Evolutionary conservation across 768 basidiomycete species (phyloP).

Genomic region (Rhodocollybia butyracea): DNA sequence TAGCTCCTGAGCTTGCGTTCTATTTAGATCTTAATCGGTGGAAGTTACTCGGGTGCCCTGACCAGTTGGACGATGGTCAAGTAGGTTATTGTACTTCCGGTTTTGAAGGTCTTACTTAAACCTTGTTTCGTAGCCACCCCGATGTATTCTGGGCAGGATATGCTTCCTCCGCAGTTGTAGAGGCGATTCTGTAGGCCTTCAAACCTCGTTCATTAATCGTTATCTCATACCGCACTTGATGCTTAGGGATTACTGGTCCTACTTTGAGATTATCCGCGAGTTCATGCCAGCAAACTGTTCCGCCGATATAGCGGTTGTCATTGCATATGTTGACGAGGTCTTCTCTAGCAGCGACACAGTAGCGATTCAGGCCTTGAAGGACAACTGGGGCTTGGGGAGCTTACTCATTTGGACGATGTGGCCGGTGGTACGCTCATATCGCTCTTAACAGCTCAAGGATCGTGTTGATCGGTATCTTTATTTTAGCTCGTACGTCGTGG

Average conservation of each 20-base stretch:
- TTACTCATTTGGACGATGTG: conserved; percentile 44
- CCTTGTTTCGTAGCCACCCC: conserved; percentile 29
- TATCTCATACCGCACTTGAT: background rate
- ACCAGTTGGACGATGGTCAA: conserved; percentile 16
- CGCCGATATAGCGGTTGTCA: conserved; percentile 45
- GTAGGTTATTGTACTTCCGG: no score
- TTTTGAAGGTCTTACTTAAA: background rate
- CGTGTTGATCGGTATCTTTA: background rate
- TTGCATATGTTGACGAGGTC: conserved; percentile 43
- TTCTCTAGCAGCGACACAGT: conserved; percentile 27
- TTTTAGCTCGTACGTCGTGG: conserved; percentile 3
- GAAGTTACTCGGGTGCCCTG: conserved; percentile 14
- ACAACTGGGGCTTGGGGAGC: conserved; percentile 37
- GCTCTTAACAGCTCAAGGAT: background rate
- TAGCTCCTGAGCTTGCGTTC: background rate
- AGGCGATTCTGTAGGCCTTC: conserved; percentile 29
- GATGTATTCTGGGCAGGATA: conserved; percentile 36
- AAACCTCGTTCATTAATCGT: background rate
- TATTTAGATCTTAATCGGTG: conserved; percentile 19
- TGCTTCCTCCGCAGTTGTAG: conserved; percentile 40
- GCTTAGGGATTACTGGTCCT: conserved; percentile 38
- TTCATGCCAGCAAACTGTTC: conserved; percentile 51
- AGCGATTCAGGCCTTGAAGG: conserved; percentile 36
- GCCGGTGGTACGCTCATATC: conserved; percentile 33
- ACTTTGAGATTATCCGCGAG: conserved; percentile 48